Base-by-base conservation (phyloP, 768 basidiomycete genomes). In the Roridomyces roridus region DNA sequence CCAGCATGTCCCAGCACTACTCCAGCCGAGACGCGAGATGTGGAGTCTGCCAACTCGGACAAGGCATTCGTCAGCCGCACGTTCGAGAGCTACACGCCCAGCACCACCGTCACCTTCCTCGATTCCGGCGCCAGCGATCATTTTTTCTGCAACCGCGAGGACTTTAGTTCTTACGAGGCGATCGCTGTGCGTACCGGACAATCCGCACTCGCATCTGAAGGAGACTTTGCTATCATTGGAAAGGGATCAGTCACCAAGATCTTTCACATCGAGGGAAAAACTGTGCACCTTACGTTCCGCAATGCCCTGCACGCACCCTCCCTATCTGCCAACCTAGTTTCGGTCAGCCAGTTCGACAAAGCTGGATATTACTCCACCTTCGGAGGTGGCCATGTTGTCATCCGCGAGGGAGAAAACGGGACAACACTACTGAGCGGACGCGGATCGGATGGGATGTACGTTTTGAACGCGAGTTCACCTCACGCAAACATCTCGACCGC, bases 271-370 rank as follows among this genome's bases (percentile, higher is more conserved):
- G 41, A 55, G 7, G 63, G 65, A 14, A 40, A 43, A 9, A n/a
- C 37, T 0, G 54, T 63, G 3, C 54, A 46, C 0, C 25, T 71
- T 12, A 61, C 49, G 3, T 65, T 72, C 34, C 35, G 35, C 6
- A 56, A 69, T 23, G 68, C 67, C 1, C 45, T 72, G 0, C 68
- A 72, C 37, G 65, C 65, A 0, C 71, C 70, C 0, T 65, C 68
- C 20, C 50, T 73, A 17, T 47, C 61, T 1, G 62, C 65, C 5
- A 69, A 73, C 41, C 67, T 72, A 1, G 41, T 72, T 5, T 71
- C 69, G 5, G 42, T 59, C 5, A 55, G 39, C 45, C 44, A 46
- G 46, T 54, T 6, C 24, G 49, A 6, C n/a, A n/a, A n/a, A n/a
- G n/a, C n/a, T n/a, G n/a, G n/a, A n/a, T n/a, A n/a, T n/a, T n/a